These are phyloP conservation scores for Termitomyces sp. DNA, from an alignment of 768 basidiomycete genomes.

Conservation along the genomic window DNA sequence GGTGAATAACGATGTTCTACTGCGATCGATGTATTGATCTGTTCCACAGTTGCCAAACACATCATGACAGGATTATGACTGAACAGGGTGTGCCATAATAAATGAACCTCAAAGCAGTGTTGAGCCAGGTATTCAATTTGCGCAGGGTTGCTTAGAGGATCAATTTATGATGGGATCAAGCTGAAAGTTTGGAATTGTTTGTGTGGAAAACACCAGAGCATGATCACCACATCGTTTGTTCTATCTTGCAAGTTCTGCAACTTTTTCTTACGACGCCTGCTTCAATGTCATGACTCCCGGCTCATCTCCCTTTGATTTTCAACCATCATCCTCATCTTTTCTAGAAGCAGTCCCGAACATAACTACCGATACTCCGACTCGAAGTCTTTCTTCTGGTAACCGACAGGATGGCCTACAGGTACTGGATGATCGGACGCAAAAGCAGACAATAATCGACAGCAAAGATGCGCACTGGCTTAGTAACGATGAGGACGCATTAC, in stretches of 20 bases:
- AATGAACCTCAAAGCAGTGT: background rate
- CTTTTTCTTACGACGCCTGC: background rate
- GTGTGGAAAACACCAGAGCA: background rate
- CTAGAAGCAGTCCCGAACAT: constrained; percentile 1
- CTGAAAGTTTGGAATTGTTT: background rate
- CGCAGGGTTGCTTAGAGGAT: too few species aligned
- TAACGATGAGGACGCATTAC: constrained; percentile 3
- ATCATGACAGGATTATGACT: background rate
- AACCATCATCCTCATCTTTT: background rate
- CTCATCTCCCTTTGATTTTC: constrained; percentile 2
- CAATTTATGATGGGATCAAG: background rate
- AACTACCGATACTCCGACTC: background rate
- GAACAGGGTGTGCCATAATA: background rate
- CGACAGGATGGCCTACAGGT: background rate
- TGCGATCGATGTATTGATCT: background rate
- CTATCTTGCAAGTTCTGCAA: background rate
- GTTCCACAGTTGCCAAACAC: background rate
- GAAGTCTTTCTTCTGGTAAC: background rate
- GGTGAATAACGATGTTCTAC: background rate
- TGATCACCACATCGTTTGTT: background rate
- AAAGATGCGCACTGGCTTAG: constrained; percentile 3
- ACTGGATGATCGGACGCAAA: constrained; percentile 14
- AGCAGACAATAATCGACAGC: constrained; percentile 20
- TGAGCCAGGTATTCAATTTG: too few species aligned
- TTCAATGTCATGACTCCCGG: constrained; percentile 22